Percentiles rank a stretch among this genome's conserved stretches.
Evolutionary conservation across 306 rosid genomes (phyloP).

Genomic region (Pyrus communis): DNA sequence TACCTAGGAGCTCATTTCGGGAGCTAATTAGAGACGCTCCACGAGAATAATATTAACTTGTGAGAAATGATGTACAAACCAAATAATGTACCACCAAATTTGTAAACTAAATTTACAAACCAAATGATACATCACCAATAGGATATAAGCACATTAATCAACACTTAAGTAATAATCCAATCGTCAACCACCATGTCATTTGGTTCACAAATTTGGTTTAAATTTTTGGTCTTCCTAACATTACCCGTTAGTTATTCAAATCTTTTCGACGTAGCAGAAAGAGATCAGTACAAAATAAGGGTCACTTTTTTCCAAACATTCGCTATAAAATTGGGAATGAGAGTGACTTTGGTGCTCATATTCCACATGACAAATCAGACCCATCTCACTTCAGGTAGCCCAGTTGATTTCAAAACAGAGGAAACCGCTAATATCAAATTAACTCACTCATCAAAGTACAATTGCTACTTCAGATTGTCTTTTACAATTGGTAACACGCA

Average conservation of each 20-base stretch:
- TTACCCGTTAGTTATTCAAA: too few relatives aligned
- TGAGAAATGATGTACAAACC: too few relatives aligned
- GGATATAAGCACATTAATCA: too few relatives aligned
- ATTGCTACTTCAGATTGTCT: neutral
- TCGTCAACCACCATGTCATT: too few relatives aligned
- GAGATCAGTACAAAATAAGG: neutral
- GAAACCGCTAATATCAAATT: neutral
- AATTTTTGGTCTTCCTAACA: too few relatives aligned
- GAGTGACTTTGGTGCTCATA: neutral
- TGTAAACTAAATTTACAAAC: too few relatives aligned
- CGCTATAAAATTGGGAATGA: neutral
- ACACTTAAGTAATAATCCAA: too few relatives aligned
- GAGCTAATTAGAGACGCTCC: neutral
- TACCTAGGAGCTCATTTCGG: neutral
- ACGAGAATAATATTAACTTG: neutral
- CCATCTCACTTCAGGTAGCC: neutral
- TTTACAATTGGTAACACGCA: neutral
- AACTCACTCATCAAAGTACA: neutral
- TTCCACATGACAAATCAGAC: neutral
- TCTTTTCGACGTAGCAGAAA: neutral
- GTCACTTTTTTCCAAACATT: neutral
- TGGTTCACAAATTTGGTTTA: too few relatives aligned
- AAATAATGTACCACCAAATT: too few relatives aligned
- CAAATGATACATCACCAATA: too few relatives aligned
- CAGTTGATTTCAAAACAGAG: neutral